phyloP scores from a whole-genome alignment of 208 protist genomes.

The Hexamita inflata region DNA sequence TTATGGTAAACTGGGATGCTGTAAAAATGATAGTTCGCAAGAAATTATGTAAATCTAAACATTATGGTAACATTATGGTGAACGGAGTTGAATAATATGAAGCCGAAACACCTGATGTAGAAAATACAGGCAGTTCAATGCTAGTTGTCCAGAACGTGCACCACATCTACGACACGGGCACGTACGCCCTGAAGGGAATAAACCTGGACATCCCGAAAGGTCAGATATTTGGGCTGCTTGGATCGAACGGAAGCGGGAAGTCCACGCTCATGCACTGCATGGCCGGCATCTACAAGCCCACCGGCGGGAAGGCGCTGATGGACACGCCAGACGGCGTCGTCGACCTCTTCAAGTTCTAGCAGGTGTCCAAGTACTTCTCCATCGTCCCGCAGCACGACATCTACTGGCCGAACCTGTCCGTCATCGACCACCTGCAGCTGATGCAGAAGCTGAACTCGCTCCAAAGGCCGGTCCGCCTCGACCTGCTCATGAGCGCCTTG shows the following conservation, averaged over 20 bases:
- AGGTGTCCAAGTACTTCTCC: not conserved
- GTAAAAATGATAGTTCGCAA: not conserved
- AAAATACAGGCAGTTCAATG: not conserved
- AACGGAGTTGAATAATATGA: no score
- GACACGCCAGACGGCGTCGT: no score
- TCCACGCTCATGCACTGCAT: not conserved
- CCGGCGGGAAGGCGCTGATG: not conserved
- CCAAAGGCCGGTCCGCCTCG: not conserved
- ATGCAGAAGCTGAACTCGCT: not conserved
- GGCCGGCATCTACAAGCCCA: not conserved
- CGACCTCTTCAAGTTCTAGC: no score
- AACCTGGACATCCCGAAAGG: not conserved
- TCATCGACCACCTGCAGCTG: not conserved
- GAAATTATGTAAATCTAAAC: not conserved
- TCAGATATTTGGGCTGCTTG: not conserved
- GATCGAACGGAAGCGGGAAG: not conserved
- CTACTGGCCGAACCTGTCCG: not conserved
- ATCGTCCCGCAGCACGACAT: constrained; percentile 21
- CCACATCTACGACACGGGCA: not conserved
- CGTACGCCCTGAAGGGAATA: not conserved
- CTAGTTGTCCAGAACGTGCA: not conserved
- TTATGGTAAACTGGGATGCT: not conserved
- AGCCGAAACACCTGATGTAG: no score
- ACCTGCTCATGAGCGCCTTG: not conserved
- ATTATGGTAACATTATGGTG: no score